Conservation (phyloP, 2,329 filamentous ascomycete genomes). For the Neofusicoccum sp. region DNA sequence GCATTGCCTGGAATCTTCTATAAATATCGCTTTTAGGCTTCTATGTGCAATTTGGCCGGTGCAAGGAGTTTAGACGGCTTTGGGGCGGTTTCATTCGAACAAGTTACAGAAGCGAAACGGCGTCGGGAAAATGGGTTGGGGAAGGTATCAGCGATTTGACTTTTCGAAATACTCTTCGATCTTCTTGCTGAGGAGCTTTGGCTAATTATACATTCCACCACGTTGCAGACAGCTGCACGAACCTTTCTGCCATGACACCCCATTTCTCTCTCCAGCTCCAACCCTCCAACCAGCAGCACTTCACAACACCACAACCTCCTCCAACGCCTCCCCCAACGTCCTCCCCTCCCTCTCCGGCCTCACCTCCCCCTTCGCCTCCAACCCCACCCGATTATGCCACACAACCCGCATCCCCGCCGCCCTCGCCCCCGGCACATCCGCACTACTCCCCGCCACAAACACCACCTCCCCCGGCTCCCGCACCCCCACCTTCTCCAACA, state of each 20-base stretch:
- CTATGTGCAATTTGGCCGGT: too few species aligned
- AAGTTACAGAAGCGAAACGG: background rate
- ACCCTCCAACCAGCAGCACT: background rate
- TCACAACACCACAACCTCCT: background rate
- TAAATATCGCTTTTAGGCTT: background rate
- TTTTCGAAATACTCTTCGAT: too few species aligned
- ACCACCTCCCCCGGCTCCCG: background rate
- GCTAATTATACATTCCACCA: background rate
- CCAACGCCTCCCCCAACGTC: slow-evolving; percentile 12
- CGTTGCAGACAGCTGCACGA: too few species aligned
- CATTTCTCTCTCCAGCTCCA: background rate
- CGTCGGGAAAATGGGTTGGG: background rate
- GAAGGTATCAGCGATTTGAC: background rate
- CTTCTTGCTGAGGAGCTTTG: background rate
- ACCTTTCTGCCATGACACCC: too few species aligned
- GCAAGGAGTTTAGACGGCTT: background rate
- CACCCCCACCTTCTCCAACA: slow-evolving; percentile 31
- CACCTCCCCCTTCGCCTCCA: slow-evolving; percentile 21
- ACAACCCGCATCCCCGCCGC: slow-evolving; percentile 42
- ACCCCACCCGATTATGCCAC: slow-evolving; percentile 10
- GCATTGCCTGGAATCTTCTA: background rate
- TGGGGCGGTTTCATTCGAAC: background rate
- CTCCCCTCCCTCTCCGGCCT: slow-evolving; percentile 18
- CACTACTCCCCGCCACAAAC: slow-evolving; percentile 38
- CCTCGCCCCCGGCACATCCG: slow-evolving; percentile 44